Evolutionary conservation across 1,139 yeast species (phyloP).

Genomic region (Yarrowia galli): DNA sequence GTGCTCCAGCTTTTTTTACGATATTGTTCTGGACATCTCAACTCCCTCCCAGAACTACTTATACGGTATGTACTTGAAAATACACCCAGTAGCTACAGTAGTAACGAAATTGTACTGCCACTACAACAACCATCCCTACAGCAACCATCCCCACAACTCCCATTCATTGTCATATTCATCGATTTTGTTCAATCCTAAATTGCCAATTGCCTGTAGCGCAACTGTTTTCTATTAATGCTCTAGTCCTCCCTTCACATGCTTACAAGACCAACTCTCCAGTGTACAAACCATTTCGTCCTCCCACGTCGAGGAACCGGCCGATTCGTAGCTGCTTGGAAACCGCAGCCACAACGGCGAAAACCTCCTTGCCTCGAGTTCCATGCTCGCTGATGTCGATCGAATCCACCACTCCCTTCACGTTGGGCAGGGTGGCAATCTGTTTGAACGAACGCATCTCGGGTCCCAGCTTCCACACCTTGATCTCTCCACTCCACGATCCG

Average conservation of each 20-base stretch:
- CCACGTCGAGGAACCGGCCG: conserved; percentile 72
- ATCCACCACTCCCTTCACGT: conserved; percentile 76
- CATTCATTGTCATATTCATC: background rate
- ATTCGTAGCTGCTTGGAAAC: conserved; percentile 84
- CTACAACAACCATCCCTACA: too few relatives aligned
- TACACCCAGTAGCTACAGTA: too few relatives aligned
- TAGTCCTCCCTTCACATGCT: conserved; percentile 37
- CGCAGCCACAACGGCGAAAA: conserved; percentile 67
- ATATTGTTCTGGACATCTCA: too few relatives aligned
- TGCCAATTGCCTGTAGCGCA: background rate
- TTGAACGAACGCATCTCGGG: conserved; percentile 66
- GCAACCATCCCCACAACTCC: too few relatives aligned
- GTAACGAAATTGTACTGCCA: too few relatives aligned
- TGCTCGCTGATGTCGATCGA: conserved; percentile 70
- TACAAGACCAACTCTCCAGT: conserved; percentile 40
- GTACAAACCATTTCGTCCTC: conserved; percentile 47
- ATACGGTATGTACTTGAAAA: too few relatives aligned
- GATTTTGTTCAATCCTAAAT: conserved; percentile 1
- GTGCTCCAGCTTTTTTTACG: too few relatives aligned
- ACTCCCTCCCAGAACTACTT: too few relatives aligned
- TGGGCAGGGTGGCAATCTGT: conserved; percentile 61
- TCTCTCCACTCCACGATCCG: conserved; percentile 85
- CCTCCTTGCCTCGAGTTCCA: conserved; percentile 56
- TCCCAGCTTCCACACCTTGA: conserved; percentile 78
- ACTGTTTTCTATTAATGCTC: conserved; percentile 31